Conservation (phyloP, 2,329 filamentous ascomycete species). For the Sporothrix variecibatus region DNA sequence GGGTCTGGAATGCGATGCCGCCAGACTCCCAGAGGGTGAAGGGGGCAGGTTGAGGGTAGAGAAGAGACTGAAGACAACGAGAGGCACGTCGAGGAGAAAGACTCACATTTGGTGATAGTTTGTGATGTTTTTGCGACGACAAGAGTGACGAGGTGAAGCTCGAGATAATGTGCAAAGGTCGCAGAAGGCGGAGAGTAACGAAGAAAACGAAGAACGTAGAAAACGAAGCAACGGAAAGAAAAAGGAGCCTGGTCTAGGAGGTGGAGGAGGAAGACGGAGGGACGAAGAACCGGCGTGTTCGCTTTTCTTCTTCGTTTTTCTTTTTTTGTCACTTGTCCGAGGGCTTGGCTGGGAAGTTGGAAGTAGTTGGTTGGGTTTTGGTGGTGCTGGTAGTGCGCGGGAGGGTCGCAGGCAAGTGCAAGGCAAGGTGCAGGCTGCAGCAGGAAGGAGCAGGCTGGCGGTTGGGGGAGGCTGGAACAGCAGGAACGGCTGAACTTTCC, state of each 20-base stretch:
- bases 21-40: neutral
- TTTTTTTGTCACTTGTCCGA: constrained; percentile 7
- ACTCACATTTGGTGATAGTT: constrained; percentile 16
- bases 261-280: neutral
- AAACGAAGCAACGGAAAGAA: neutral
- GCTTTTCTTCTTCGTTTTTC: constrained; percentile 5
- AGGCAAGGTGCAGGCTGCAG: neutral
- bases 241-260: neutral
- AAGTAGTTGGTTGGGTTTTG: constrained; percentile 15
- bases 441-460: neutral
- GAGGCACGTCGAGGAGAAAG: neutral
- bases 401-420: neutral
- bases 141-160: neutral
- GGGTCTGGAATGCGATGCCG: neutral
- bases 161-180: neutral
- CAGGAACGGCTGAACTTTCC: neutral
- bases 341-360: constrained; percentile 14
- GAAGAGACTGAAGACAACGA: neutral
- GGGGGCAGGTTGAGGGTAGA: neutral
- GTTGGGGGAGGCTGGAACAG: neutral
- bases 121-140: neutral
- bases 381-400: neutral
- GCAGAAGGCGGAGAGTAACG: neutral
- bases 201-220: neutral
- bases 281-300: constrained; percentile 4